Evolutionary conservation across 2,329 filamentous ascomycete genomes (phyloP).

Genomic region (Alternaria brassicicola): DNA sequence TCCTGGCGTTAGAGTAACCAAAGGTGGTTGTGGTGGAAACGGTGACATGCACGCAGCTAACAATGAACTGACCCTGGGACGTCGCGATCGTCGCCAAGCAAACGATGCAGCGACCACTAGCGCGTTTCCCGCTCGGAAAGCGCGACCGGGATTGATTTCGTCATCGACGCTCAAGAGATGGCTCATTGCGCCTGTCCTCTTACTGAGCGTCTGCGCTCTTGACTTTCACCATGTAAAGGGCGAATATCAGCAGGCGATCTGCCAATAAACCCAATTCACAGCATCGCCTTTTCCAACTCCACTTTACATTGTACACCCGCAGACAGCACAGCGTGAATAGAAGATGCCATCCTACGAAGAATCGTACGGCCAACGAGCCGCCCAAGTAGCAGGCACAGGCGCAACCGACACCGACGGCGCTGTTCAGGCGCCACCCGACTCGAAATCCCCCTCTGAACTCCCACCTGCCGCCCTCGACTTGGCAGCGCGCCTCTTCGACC

Average conservation of each 20-base stretch:
- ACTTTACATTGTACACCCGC: not conserved
- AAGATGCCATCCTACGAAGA: conserved; percentile 26
- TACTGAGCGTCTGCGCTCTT: conserved; percentile 19
- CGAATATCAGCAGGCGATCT: not conserved
- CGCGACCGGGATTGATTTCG: conserved; percentile 28
- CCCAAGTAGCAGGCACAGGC: conserved; percentile 6
- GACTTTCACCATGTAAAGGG: conserved; percentile 10
- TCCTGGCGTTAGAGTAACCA: not conserved
- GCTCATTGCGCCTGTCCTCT: conserved; percentile 5
- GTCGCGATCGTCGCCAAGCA: conserved; percentile 24
- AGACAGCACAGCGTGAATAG: not conserved
- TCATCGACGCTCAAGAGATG: conserved; percentile 27
- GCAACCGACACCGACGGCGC: not conserved
- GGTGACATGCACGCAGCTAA: not conserved
- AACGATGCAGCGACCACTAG: conserved; percentile 12
- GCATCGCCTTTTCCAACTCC: not conserved
- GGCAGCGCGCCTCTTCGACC: conserved; percentile 69
- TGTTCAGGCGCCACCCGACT: conserved; percentile 13
- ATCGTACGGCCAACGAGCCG: conserved; percentile 13
- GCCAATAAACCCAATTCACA: not conserved
- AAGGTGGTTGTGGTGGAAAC: not conserved
- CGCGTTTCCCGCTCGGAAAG: conserved; percentile 22
- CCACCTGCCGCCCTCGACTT: conserved; percentile 71
- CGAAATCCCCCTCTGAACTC: conserved; percentile 44
- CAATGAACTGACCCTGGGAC: conserved; percentile 2